phyloP scores from a whole-genome alignment of 768 basidiomycete species.

The Rhodotorula taiwanensis region DNA sequence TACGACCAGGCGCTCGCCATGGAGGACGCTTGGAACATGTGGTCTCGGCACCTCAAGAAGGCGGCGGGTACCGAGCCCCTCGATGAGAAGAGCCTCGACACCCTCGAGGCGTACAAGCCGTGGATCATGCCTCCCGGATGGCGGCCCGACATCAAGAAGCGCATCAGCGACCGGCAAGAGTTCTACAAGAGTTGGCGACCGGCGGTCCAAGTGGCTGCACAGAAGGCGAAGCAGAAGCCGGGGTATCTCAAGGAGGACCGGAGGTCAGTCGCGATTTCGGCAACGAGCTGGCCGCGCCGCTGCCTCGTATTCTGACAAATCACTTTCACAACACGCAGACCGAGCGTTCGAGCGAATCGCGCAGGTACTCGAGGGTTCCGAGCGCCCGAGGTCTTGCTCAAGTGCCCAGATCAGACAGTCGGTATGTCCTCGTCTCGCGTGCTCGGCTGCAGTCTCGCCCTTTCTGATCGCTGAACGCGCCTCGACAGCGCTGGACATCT shows the following conservation, averaged over 20 bases:
- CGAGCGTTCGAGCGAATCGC: slow-evolving; percentile 82
- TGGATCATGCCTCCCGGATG: slow-evolving; percentile 41
- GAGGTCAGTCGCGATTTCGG: slow-evolving; percentile 49
- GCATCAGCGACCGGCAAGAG: slow-evolving; percentile 14
- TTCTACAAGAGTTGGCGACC: slow-evolving; percentile 37
- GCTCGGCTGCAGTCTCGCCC: neutral
- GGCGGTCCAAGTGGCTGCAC: slow-evolving; percentile 43
- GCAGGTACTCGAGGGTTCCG: slow-evolving; percentile 96
- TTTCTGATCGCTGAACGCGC: neutral
- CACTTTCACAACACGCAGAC: slow-evolving; percentile 49
- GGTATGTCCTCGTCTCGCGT: slow-evolving; percentile 55
- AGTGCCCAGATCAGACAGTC: slow-evolving; percentile 86
- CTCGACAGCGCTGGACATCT: slow-evolving; percentile 79
- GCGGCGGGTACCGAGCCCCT: slow-evolving; percentile 45
- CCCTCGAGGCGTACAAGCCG: slow-evolving; percentile 49
- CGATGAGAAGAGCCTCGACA: slow-evolving; percentile 58
- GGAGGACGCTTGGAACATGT: slow-evolving; percentile 13
- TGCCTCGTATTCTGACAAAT: too few relatives aligned
- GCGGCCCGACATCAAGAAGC: slow-evolving; percentile 15
- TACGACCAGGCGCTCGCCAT: slow-evolving; percentile 27
- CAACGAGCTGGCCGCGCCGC: neutral
- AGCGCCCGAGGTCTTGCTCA: slow-evolving; percentile 90
- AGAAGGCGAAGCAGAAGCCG: slow-evolving; percentile 55
- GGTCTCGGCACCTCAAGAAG: neutral
- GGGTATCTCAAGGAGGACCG: slow-evolving; percentile 54